phyloP scores from a whole-genome alignment of 768 basidiomycete species.

The Lactarius pseudohatsudake region DNA sequence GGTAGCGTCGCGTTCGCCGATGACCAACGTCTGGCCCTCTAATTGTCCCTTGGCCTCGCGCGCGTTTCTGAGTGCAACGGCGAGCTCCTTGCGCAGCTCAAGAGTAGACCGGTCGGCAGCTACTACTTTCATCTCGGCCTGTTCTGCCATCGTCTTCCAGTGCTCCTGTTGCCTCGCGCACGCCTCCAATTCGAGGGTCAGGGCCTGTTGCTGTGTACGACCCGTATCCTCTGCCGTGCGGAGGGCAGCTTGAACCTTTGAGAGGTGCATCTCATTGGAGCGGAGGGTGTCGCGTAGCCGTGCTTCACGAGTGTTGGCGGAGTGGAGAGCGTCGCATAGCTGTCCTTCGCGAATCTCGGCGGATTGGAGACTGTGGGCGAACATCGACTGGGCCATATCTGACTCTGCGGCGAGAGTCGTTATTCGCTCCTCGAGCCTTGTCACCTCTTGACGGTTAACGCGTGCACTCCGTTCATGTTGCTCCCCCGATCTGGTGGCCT shows the following conservation, averaged over 20 bases:
- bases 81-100: slow-evolving; percentile 14
- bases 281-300: slow-evolving; percentile 6
- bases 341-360: slow-evolving; percentile 2
- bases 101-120: slow-evolving; percentile 5
- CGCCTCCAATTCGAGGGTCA: not conserved
- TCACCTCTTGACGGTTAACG: slow-evolving; percentile 4
- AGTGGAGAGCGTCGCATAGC: not conserved
- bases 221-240: slow-evolving; percentile 1
- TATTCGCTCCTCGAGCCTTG: slow-evolving; percentile 10
- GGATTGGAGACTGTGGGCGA: not conserved
- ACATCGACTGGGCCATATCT: slow-evolving; percentile 4
- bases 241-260: not conserved
- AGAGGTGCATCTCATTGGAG: slow-evolving; percentile 2
- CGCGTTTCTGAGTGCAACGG: slow-evolving; percentile 1
- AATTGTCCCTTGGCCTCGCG: slow-evolving; percentile 14
- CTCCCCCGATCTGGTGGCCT: not conserved
- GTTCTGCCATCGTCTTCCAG: slow-evolving; percentile 9
- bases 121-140: slow-evolving; percentile 4
- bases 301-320: not conserved
- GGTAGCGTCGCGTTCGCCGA: slow-evolving; percentile 8
- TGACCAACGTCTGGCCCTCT: not conserved
- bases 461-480: not conserved
- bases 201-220: not conserved
- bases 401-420: not conserved
- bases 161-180: slow-evolving; percentile 3